Conservation (phyloP, 768 basidiomycete genomes). For the Mycena leptocephala region DNA sequence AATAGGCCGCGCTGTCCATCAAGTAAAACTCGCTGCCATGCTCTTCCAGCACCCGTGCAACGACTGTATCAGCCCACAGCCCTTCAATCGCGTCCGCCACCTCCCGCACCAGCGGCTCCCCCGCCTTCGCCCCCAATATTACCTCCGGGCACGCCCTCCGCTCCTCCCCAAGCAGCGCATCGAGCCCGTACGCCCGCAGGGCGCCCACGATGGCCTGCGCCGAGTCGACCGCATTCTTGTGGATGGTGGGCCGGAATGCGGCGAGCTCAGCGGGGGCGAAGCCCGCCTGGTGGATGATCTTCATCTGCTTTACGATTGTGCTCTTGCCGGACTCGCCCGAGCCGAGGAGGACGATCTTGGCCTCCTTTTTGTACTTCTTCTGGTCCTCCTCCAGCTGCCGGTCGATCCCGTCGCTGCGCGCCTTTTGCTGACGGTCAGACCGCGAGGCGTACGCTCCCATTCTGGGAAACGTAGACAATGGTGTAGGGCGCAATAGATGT, state of each 20-base stretch:
- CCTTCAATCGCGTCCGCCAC: conserved; percentile 67
- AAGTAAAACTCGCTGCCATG: conserved; percentile 78
- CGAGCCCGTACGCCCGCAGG: background rate
- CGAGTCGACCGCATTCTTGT: conserved; percentile 63
- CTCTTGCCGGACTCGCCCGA: conserved; percentile 79
- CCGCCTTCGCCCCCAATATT: background rate
- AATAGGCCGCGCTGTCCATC: conserved; percentile 87
- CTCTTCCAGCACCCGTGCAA: conserved; percentile 42
- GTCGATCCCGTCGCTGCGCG: conserved; percentile 65
- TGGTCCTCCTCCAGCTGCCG: conserved; percentile 71
- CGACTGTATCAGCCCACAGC: conserved; percentile 68
- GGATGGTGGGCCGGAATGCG: conserved; percentile 74
- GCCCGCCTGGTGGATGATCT: conserved; percentile 77
- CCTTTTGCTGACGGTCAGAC: conserved; percentile 18
- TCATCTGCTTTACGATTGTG: conserved; percentile 84
- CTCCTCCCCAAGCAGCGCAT: background rate
- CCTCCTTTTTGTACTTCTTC: conserved; percentile 68
- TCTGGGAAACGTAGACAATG: no score
- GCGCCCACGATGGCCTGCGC: background rate
- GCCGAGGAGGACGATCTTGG: conserved; percentile 76
- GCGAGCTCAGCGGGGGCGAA: conserved; percentile 76
- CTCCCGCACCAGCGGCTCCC: conserved; percentile 73
- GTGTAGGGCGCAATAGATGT: no score
- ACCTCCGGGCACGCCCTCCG: background rate
- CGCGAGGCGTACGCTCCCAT: conserved; percentile 34